A percentile compares a stretch with the other conserved stretches of the same genome.
These are phyloP conservation scores for Saccharomycopsis sp. DNA, from an alignment of 805 yeast genomes.

Conservation along the genomic window DNA sequence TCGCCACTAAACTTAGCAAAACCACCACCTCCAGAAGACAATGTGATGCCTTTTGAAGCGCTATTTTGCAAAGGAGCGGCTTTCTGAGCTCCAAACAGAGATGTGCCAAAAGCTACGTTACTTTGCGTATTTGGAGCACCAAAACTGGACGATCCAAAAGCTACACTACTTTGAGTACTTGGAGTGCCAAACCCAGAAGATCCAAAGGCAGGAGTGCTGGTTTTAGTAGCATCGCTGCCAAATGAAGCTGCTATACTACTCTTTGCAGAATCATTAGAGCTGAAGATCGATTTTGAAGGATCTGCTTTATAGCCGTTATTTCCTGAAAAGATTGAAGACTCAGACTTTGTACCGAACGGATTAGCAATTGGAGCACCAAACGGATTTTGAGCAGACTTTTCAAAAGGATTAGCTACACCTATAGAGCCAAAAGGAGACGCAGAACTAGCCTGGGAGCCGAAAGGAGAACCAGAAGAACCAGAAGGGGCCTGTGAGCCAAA, in stretches of 20 bases:
- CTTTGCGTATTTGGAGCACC: not conserved
- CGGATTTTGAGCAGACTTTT: not conserved
- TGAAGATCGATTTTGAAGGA: not conserved
- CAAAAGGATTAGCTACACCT: not conserved
- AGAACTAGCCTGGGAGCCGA: not conserved
- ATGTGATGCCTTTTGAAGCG: not conserved
- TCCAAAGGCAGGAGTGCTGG: not conserved
- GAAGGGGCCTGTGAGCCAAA: too few relatives aligned
- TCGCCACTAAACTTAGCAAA: too few relatives aligned
- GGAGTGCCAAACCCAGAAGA: not conserved
- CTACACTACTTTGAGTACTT: not conserved
- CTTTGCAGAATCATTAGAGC: not conserved
- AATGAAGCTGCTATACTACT: not conserved
- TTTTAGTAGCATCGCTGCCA: not conserved
- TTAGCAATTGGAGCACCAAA: not conserved
- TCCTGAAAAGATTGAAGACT: not conserved
- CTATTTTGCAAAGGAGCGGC: too few relatives aligned
- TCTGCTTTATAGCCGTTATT: not conserved
- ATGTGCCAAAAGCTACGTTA: slow-evolving; percentile 1
- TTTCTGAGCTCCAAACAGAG: not conserved
- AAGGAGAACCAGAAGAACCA: not conserved
- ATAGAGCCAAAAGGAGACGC: not conserved
- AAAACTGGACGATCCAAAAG: slow-evolving; percentile 3
- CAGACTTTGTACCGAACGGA: not conserved
- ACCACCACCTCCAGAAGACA: too few relatives aligned